Conservation (phyloP, 495 filamentous ascomycete genomes). For the Neurospora sp. region DNA sequence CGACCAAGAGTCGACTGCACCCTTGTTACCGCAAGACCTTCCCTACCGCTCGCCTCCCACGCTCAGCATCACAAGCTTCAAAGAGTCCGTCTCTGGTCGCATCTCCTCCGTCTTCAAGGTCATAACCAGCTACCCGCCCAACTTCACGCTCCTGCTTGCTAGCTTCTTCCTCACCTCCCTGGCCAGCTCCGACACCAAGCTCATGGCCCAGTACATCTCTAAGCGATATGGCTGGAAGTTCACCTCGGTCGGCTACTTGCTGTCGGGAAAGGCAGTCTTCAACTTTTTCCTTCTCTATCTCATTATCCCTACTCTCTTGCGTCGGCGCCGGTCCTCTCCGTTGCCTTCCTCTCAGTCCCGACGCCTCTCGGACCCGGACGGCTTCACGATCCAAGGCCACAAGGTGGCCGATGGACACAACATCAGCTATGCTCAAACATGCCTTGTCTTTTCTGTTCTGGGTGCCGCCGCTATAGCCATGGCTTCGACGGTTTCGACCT, state of each 20-base stretch:
- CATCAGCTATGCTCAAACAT: conserved; percentile 21
- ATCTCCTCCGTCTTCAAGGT: conserved; percentile 15
- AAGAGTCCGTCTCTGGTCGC: conserved; percentile 11
- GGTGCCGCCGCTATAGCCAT: conserved; percentile 30
- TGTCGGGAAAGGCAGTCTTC: conserved; percentile 33
- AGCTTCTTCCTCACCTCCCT: conserved; percentile 35
- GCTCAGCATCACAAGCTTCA: not conserved
- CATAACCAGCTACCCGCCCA: conserved; percentile 18
- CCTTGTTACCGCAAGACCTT: conserved; percentile 1
- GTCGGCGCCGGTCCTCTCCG: not conserved
- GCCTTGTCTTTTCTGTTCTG: conserved; percentile 27
- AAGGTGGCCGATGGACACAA: conserved; percentile 17
- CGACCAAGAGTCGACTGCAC: conserved; percentile 10
- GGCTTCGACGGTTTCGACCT: conserved; percentile 19
- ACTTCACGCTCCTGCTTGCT: conserved; percentile 26
- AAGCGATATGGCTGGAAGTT: conserved; percentile 32
- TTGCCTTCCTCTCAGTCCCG: not conserved
- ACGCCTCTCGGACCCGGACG: not conserved
- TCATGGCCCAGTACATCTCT: conserved; percentile 35
- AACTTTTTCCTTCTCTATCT: conserved; percentile 31
- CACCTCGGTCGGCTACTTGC: conserved; percentile 31
- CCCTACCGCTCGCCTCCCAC: not conserved
- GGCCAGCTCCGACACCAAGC: conserved; percentile 36
- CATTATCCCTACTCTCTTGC: conserved; percentile 26
- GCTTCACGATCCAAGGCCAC: not conserved